Evolutionary conservation across 2,329 filamentous ascomycete species (phyloP).

Genomic region (Ophiostoma angusticollis): DNA sequence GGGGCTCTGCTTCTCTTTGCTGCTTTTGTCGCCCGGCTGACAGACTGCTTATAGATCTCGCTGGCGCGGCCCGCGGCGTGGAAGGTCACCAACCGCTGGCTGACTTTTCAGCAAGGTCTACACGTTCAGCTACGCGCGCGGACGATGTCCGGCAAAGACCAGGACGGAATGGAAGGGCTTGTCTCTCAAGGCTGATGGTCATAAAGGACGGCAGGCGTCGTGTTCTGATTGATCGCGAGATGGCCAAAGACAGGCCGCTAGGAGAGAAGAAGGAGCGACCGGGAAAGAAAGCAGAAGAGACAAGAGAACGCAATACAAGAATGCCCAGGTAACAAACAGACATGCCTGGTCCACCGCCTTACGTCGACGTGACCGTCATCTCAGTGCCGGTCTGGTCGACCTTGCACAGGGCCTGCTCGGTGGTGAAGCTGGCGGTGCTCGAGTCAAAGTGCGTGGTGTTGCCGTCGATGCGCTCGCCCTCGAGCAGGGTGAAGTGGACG

Average conservation of each 20-base stretch:
- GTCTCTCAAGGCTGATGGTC: too few relatives aligned
- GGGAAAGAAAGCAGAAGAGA: background rate
- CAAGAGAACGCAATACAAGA: too few relatives aligned
- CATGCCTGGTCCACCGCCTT: constrained; percentile 12
- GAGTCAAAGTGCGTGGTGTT: constrained; percentile 2
- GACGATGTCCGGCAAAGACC: too few relatives aligned
- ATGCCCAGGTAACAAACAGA: background rate
- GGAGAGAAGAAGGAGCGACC: too few relatives aligned
- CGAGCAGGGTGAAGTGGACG: constrained; percentile 2
- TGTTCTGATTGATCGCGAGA: too few relatives aligned
- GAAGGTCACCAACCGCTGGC: constrained; percentile 5
- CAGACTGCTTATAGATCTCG: constrained; percentile 1
- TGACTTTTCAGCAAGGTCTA: constrained; percentile 3
- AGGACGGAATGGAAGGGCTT: too few relatives aligned
- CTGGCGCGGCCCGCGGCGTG: background rate
- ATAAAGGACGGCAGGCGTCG: too few relatives aligned
- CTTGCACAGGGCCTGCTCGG: constrained; percentile 7
- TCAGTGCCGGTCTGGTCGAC: constrained; percentile 3
- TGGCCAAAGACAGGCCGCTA: too few relatives aligned
- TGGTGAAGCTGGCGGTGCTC: constrained; percentile 6
- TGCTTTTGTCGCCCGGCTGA: too few relatives aligned
- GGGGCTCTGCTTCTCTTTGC: too few relatives aligned
- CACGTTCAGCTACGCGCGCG: background rate
- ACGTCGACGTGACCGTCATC: constrained; percentile 7
- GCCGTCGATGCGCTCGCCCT: constrained; percentile 5